These are phyloP conservation scores for Odontarrhena argentea DNA, from an alignment of 345 rosid species.

Conservation along the genomic window DNA sequence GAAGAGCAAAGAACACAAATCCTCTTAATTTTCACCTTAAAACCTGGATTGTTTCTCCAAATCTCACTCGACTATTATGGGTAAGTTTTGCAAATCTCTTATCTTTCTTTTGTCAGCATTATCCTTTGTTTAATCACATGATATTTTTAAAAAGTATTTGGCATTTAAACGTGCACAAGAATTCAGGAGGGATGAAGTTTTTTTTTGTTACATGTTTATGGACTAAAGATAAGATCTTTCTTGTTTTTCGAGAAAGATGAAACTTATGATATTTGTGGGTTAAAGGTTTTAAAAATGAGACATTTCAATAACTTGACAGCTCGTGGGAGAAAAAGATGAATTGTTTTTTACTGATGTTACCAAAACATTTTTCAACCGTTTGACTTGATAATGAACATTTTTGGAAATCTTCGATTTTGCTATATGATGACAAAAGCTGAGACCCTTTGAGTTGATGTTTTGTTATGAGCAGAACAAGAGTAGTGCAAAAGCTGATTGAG, in stretches of 20 bases:
- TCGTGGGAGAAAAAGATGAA: conserved; percentile 14
- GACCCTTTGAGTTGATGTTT: conserved; percentile 5
- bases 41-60: conserved; percentile 48
- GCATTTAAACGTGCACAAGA: background rate
- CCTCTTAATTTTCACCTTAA: conserved; percentile 43
- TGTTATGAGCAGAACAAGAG: conserved; percentile 55
- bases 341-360: conserved; percentile 27
- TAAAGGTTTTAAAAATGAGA: conserved; percentile 2
- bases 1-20: conserved; percentile 55
- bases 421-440: conserved; percentile 30
- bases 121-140: no score
- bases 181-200: conserved; percentile 9
- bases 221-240: conserved; percentile 20
- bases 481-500: conserved; percentile 77
- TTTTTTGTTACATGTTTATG: conserved; percentile 14
- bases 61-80: conserved; percentile 57
- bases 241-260: conserved; percentile 25
- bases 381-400: conserved; percentile 19
- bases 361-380: background rate
- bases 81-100: conserved; percentile 32
- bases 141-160: no score
- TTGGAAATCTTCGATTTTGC: conserved; percentile 22
- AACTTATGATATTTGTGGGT: conserved; percentile 22
- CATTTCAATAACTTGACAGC: conserved; percentile 14
- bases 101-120: no score